Evolutionary conservation across 2,329 filamentous ascomycete species (phyloP), one percentile per base, ranked within the genome.

Genomic region (Leptographium radiaticola): DNA sequence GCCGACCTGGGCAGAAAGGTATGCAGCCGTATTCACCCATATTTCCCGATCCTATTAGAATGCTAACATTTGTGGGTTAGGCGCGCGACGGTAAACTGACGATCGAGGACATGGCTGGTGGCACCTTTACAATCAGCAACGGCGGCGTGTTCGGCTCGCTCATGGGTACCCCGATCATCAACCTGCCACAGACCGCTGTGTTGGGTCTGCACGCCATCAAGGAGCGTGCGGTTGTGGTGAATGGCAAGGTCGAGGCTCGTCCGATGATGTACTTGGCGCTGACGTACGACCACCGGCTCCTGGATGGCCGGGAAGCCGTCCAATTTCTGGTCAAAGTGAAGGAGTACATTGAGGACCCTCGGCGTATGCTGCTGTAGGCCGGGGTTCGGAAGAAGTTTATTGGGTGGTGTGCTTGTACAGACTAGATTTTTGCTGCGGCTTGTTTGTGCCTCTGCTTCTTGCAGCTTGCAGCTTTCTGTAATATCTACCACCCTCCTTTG

Each of bases 251-350:
- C 55, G 90, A 96, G 70, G 87, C 95, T 62, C 81, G 93, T 61
- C 93, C 93, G n/a, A 97, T 98, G 89, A 98, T 98, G 93, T 97
- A 95, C 70, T 80, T 98, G 59, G 93, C 93, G 44, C 78, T 98
- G 56, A 98, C 93, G 15, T 98, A 98, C 67, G 93, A 98, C 68
- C 93, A 98, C 73, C 87, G 93, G 66, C 81, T 98, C 50, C 77
- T 98, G 30, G 93, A 97, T 68, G 93, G 93, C 51, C 83, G 91
- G 67, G 91, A 97, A 74, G 93, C 91, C 48, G 89, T 95, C 43
- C 93, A 91, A 58, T 97, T 97, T 78, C 76, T 97, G 62, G 86
- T 97, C 57, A 95, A 95, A 80, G 76, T 98, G 65, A 97, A 97
- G 81, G 88, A 96, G 70, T 95, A 87, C 67, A 95, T 97, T 62